These are phyloP conservation scores for Diaporthe humulicola DNA, from an alignment of 2,329 filamentous ascomycete species.

Conservation along the genomic window DNA sequence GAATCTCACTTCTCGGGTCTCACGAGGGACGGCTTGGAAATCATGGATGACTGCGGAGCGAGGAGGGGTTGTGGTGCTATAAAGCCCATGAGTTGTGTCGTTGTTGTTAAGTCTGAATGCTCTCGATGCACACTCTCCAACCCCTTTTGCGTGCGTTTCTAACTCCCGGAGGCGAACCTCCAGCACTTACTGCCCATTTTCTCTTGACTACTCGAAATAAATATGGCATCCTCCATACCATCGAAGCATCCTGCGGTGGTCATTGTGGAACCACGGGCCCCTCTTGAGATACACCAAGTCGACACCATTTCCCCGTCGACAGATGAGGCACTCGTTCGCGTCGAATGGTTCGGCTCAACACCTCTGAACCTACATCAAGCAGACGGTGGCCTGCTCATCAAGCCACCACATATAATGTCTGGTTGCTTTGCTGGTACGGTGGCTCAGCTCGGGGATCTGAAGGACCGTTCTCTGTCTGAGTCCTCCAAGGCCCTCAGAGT, in stretches of 20 bases:
- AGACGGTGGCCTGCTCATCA: slow-evolving; percentile 69
- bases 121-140: not conserved
- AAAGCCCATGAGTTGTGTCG: not conserved
- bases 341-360: slow-evolving; percentile 71
- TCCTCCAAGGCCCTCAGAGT: slow-evolving; percentile 55
- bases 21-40: not conserved
- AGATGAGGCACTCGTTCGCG: slow-evolving; percentile 66
- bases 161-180: not conserved
- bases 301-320: slow-evolving; percentile 50
- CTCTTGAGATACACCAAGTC: slow-evolving; percentile 43
- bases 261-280: slow-evolving; percentile 42
- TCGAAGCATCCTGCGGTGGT: slow-evolving; percentile 46
- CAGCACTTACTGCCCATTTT: not conserved
- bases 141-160: not conserved
- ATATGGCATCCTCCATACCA: slow-evolving; percentile 42
- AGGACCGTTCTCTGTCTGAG: slow-evolving; percentile 11
- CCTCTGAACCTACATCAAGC: slow-evolving; percentile 73
- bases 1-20: not conserved
- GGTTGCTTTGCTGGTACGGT: slow-evolving; percentile 66
- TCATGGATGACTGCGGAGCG: not conserved
- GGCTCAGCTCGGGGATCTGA: slow-evolving; percentile 59
- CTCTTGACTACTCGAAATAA: not conserved
- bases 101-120: not conserved
- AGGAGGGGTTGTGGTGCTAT: not conserved
- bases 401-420: slow-evolving; percentile 64